Evolutionary conservation across 2,329 filamentous ascomycete genomes (phyloP), one percentile per base, ranked within the genome.

Genomic region (Chrysosporium queenslandicum): DNA sequence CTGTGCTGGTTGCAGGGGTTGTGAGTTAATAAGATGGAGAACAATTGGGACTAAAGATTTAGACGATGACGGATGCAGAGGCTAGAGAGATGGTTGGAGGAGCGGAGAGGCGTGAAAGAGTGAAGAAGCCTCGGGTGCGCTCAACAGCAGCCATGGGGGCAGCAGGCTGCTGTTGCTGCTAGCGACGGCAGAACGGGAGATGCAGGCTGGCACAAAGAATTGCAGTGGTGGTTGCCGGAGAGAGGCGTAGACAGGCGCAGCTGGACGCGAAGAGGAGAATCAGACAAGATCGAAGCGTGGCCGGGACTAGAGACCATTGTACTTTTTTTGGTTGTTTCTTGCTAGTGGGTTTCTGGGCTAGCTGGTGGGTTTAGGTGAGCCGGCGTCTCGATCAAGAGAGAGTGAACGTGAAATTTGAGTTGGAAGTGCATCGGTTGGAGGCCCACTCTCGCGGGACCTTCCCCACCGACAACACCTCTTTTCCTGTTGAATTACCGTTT

Each of bases 381-480:
- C n/a, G n/a, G n/a, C n/a, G n/a, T n/a, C n/a, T n/a, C n/a, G n/a
- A n/a, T n/a, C n/a, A n/a, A n/a, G n/a, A n/a, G n/a, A n/a, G n/a
- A n/a, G n/a, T n/a, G n/a, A n/a, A n/a, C n/a, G 36, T 23, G 20
- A 41, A 11, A 25, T 41, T 41, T 25, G 21, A 25, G 39, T 41
- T 43, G 41, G 41, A n/a, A n/a, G 41, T 16, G 14, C 7, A 16
- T n/a, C 12, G 41, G 25, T 23, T 43, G 40, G 14, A 27, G 40
- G 40, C 18, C 46, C 46, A 48, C 46, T 48, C 46, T 39, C 21
- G 46, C 32, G 46, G 46, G 23, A 48, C 46, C n/a, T 29, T 48
- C 46, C 18, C 46, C 46, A 48, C 46, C 46, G 39, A 18, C 46
- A 25, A 39, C 32, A 16, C n/a, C 29, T 16, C 18, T 8, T 16